Base-by-base conservation (phyloP, 2,329 filamentous ascomycete species). In the Fusarium fracticaudum region DNA sequence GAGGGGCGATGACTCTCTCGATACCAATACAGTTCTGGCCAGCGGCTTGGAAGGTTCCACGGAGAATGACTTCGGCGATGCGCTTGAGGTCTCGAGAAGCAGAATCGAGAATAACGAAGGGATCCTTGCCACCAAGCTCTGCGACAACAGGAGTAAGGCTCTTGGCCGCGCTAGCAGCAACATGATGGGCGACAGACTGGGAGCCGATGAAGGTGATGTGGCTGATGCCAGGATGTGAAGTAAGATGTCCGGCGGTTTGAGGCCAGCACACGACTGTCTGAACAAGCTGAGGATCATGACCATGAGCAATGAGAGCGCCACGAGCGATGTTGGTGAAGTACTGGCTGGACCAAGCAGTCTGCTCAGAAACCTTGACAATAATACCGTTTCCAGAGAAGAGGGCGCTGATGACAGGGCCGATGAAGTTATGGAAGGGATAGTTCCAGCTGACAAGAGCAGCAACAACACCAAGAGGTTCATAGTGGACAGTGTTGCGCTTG, bases 1-100 rank as follows among this genome's bases (percentile, higher is more conserved):
- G 92, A 22, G 93, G 88, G 31, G 93, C 94, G 76, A 98, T 92
- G 79, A 98, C 92, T 64, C 96, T 93, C 85, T 99, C 96, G 76
- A 98, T 96, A 63, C 96, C 96, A 80, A 99, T 96, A 84, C 96
- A 99, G 85, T 99, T 99, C 83, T 99, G 96, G 3, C 96, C 96
- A 22, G 95, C 92, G 59, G 95, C 95, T 83, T 99, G 96, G 84
- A 98, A 99, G 15, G 94, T 94, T 60, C 96, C 96, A 60, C 96
- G 91, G 85, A 99, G 92, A 71, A 98, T 89, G 72, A 97, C 93
- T 71, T 95, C 93, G 44, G 90, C 89, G 57, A 98, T 91, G 47
- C 93, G 90, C 9, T 89, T 84, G 67, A 98, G 87, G 77, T 94
- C 88, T 66, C 81, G 80, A 54, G 83, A 83, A 7, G 92, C 88